These are phyloP conservation scores for Diaporthe vexans DNA, from an alignment of 2,329 filamentous ascomycete species.

Conservation along the genomic window DNA sequence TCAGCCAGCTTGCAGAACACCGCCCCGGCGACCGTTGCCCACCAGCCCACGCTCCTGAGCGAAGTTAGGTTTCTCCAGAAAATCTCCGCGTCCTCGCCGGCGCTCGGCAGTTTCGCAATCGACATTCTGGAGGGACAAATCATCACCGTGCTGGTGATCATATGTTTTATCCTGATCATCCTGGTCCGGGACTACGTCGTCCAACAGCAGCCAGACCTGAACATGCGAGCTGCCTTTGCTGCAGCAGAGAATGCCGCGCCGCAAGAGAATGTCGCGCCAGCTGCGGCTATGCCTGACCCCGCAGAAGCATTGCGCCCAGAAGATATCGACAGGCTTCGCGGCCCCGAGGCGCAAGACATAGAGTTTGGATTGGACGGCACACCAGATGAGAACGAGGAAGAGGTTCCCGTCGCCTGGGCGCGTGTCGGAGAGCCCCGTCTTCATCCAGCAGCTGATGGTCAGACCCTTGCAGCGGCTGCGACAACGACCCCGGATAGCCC, in stretches of 20 bases:
- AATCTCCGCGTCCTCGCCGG: constrained; percentile 73
- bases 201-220: constrained; percentile 94
- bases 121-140: constrained; percentile 92
- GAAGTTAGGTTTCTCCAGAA: constrained; percentile 70
- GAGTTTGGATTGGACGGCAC: constrained; percentile 8
- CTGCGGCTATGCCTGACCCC: constrained; percentile 27
- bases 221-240: constrained; percentile 79
- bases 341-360: constrained; percentile 35
- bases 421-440: background rate
- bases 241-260: constrained; percentile 45
- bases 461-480: background rate
- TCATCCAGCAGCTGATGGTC: background rate
- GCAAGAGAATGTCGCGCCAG: constrained; percentile 22
- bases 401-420: constrained; percentile 2
- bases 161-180: constrained; percentile 97
- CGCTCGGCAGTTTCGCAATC: constrained; percentile 57
- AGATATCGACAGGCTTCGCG: constrained; percentile 32
- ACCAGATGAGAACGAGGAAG: constrained; percentile 32
- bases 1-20: constrained; percentile 37
- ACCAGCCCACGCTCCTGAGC: constrained; percentile 65
- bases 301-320: constrained; percentile 21
- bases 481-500: background rate
- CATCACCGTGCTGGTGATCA: constrained; percentile 90
- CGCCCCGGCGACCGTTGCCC: constrained; percentile 41
- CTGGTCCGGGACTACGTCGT: constrained; percentile 98